A percentile compares a stretch with the other conserved stretches of the same genome.
phyloP scores from a whole-genome alignment of 352 stramenopile genomes.

The Phytophthora pisi region DNA sequence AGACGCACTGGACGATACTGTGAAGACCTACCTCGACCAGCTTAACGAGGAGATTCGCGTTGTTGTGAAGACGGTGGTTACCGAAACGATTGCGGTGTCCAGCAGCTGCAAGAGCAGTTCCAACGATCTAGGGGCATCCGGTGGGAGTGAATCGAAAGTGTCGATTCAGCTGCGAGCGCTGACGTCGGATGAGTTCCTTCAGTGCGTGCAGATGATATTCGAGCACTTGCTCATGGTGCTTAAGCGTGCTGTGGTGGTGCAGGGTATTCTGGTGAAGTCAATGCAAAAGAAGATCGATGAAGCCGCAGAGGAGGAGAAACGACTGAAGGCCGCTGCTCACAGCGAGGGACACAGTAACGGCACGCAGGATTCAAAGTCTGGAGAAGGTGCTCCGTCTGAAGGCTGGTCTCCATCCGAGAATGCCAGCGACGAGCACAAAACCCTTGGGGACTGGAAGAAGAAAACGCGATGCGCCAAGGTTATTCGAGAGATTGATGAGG shows the following conservation, averaged over 20 bases:
- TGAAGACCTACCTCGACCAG: slow-evolving; percentile 80
- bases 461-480: slow-evolving; percentile 73
- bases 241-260: slow-evolving; percentile 78
- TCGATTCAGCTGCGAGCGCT: slow-evolving; percentile 80
- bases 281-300: slow-evolving; percentile 80
- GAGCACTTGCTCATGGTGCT: slow-evolving; percentile 86
- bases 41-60: slow-evolving; percentile 89
- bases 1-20: slow-evolving; percentile 69
- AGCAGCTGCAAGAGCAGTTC: slow-evolving; percentile 48
- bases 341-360: slow-evolving; percentile 16
- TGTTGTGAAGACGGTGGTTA: slow-evolving; percentile 89
- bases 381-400: slow-evolving; percentile 7
- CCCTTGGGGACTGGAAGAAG: slow-evolving; percentile 76
- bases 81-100: slow-evolving; percentile 83
- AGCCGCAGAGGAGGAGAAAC: slow-evolving; percentile 46
- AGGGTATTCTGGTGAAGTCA: slow-evolving; percentile 67
- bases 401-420: slow-evolving; percentile 54
- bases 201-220: slow-evolving; percentile 91
- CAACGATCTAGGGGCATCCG: slow-evolving; percentile 25
- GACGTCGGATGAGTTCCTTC: slow-evolving; percentile 84
- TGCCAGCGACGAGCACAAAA: slow-evolving; percentile 51
- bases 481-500: slow-evolving; percentile 86
- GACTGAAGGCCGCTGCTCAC: slow-evolving; percentile 16
- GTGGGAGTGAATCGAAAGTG: slow-evolving; percentile 74
- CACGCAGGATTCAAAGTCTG: slow-evolving; percentile 16